These are phyloP conservation scores for Fonsecaea monophora DNA, from an alignment of 2,329 filamentous ascomycete genomes.

Conservation along the genomic window DNA sequence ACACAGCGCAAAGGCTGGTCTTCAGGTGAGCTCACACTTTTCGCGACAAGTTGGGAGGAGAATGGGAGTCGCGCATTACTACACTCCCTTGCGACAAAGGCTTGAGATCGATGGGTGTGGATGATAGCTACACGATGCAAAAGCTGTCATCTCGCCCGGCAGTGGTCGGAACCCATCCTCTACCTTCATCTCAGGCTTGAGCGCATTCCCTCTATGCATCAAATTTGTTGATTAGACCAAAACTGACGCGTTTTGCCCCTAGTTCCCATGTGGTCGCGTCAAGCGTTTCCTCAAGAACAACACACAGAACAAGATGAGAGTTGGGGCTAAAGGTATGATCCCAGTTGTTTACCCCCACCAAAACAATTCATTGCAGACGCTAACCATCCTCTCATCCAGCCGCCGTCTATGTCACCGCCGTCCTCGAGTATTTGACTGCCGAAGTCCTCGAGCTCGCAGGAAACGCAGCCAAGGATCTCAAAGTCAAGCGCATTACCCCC, in stretches of 20 bases:
- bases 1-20: constrained; percentile 90
- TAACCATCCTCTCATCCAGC: constrained; percentile 55
- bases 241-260: constrained; percentile 30
- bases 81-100: not conserved
- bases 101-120: not conserved
- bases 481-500: constrained; percentile 99
- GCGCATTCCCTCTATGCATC: constrained; percentile 2
- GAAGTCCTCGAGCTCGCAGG: constrained; percentile 98
- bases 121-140: not conserved
- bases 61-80: not conserved
- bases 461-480: constrained; percentile 98
- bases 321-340: constrained; percentile 79
- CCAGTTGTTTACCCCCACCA: not conserved
- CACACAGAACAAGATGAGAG: constrained; percentile 99
- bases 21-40: constrained; percentile 74
- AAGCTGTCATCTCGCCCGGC: not conserved
- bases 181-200: not conserved
- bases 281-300: constrained; percentile 99
- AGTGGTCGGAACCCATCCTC: not conserved
- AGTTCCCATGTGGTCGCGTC: constrained; percentile 99
- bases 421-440: constrained; percentile 96
- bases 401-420: constrained; percentile 96
- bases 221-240: not conserved
- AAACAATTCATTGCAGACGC: not conserved
- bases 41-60: constrained; percentile 4